Evolutionary conservation across 495 filamentous ascomycete genomes (phyloP).

Genomic region (Astrocystis sublimbata): DNA sequence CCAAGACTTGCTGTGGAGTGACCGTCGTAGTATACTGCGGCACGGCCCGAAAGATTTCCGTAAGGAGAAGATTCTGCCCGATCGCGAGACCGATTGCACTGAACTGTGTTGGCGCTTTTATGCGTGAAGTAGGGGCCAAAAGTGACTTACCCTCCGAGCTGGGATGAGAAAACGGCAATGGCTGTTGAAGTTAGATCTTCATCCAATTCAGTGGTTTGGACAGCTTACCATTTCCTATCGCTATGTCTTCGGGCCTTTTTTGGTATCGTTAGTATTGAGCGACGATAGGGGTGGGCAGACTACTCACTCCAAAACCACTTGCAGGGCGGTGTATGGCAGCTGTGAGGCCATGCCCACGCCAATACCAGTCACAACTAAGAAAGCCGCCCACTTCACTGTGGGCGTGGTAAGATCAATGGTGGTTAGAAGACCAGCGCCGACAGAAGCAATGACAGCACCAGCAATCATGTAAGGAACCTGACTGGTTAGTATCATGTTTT

Average conservation of each 20-base stretch:
- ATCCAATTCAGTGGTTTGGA: background rate
- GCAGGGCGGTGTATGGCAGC: constrained; percentile 5
- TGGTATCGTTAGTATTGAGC: no score
- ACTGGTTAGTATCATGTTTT: constrained; percentile 21
- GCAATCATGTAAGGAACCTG: constrained; percentile 15
- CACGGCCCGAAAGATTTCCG: constrained; percentile 40
- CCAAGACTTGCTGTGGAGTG: background rate
- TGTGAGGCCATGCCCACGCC: constrained; percentile 3
- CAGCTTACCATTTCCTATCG: constrained; percentile 9
- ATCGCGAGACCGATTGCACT: constrained; percentile 66
- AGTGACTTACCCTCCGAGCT: constrained; percentile 44
- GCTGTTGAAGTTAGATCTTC: constrained; percentile 42
- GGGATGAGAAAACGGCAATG: constrained; percentile 39
- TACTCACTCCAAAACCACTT: constrained; percentile 4
- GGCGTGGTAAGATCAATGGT: constrained; percentile 46
- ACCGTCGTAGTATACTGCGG: background rate
- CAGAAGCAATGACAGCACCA: constrained; percentile 40
- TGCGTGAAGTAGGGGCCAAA: no score
- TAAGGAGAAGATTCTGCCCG: constrained; percentile 63
- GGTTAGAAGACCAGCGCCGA: constrained; percentile 51
- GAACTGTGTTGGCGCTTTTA: constrained; percentile 52
- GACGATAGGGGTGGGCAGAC: background rate
- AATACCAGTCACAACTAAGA: constrained; percentile 44
- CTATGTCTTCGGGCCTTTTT: background rate
- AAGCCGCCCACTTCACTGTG: constrained; percentile 50